A percentile compares a stretch with the other conserved stretches of the same genome.
Evolutionary conservation across 2,329 filamentous ascomycete species (phyloP).

Genomic region (Cladobotryum mycophilum): DNA sequence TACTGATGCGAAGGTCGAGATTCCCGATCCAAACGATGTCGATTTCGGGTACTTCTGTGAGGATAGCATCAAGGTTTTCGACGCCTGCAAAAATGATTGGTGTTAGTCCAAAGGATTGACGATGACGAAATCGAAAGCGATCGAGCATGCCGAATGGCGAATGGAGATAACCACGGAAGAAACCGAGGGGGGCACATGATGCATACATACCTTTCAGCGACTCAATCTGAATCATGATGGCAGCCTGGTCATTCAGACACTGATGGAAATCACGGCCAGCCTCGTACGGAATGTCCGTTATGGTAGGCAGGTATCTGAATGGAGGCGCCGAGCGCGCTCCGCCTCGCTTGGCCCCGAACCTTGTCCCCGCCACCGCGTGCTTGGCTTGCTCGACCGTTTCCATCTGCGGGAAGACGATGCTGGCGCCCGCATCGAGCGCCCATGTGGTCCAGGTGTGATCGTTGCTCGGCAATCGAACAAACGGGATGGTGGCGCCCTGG

Average conservation of each 20-base stretch:
- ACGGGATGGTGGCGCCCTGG: slow-evolving; percentile 38
- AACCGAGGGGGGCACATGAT: too few relatives aligned
- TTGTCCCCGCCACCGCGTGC: slow-evolving; percentile 36
- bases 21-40: slow-evolving; percentile 42
- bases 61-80: slow-evolving; percentile 43
- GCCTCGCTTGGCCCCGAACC: slow-evolving; percentile 34
- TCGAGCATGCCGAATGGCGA: too few relatives aligned
- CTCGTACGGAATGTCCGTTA: slow-evolving; percentile 33
- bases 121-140: background rate
- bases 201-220: slow-evolving; percentile 22
- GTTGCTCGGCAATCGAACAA: slow-evolving; percentile 39
- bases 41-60: slow-evolving; percentile 39
- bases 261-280: slow-evolving; percentile 28
- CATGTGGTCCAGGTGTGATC: slow-evolving; percentile 41
- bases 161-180: too few relatives aligned
- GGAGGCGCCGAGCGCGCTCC: slow-evolving; percentile 42
- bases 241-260: slow-evolving; percentile 40
- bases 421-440: slow-evolving; percentile 44
- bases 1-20: slow-evolving; percentile 38
- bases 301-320: slow-evolving; percentile 33
- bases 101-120: background rate
- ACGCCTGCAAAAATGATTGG: slow-evolving; percentile 22
- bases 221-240: slow-evolving; percentile 44
- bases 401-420: slow-evolving; percentile 40
- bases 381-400: slow-evolving; percentile 41